Percentiles rank a stretch among this genome's conserved stretches.
Evolutionary conservation across 805 yeast species (phyloP).

Genomic region (Ogataea haglerorum): DNA sequence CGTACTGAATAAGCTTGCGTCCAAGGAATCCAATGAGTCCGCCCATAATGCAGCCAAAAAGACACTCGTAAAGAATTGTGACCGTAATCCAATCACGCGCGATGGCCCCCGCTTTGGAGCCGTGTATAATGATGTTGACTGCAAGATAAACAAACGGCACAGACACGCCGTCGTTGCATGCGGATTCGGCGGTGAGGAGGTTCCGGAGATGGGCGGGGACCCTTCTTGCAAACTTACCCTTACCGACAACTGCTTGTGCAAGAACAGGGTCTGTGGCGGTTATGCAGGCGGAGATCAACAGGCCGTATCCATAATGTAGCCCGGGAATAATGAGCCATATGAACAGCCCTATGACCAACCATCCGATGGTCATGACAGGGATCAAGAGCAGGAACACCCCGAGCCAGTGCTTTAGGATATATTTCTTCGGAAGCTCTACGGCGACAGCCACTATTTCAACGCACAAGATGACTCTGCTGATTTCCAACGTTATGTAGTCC

Average conservation of each 20-base stretch:
- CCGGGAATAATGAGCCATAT: slow-evolving; percentile 61
- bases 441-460: slow-evolving; percentile 72
- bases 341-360: slow-evolving; percentile 62
- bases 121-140: slow-evolving; percentile 48
- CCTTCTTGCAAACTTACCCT: slow-evolving; percentile 65
- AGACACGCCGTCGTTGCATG: slow-evolving; percentile 72
- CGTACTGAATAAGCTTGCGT: slow-evolving; percentile 49
- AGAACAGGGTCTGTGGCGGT: slow-evolving; percentile 79
- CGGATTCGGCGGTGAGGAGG: slow-evolving; percentile 66
- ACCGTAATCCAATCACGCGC: slow-evolving; percentile 61
- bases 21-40: slow-evolving; percentile 48
- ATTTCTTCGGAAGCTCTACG: slow-evolving; percentile 67
- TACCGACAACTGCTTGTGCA: slow-evolving; percentile 71
- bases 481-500: slow-evolving; percentile 52
- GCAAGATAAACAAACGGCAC: slow-evolving; percentile 67
- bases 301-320: slow-evolving; percentile 50
- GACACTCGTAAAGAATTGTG: slow-evolving; percentile 61
- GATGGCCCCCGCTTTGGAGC: slow-evolving; percentile 46
- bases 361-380: slow-evolving; percentile 70
- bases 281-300: slow-evolving; percentile 64
- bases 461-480: slow-evolving; percentile 61
- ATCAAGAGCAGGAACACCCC: slow-evolving; percentile 55
- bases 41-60: slow-evolving; percentile 54
- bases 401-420: slow-evolving; percentile 56
- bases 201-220: slow-evolving; percentile 63